These are phyloP conservation scores for Exserohilum rostratum DNA, from an alignment of 2,329 filamentous ascomycete genomes.

Conservation along the genomic window DNA sequence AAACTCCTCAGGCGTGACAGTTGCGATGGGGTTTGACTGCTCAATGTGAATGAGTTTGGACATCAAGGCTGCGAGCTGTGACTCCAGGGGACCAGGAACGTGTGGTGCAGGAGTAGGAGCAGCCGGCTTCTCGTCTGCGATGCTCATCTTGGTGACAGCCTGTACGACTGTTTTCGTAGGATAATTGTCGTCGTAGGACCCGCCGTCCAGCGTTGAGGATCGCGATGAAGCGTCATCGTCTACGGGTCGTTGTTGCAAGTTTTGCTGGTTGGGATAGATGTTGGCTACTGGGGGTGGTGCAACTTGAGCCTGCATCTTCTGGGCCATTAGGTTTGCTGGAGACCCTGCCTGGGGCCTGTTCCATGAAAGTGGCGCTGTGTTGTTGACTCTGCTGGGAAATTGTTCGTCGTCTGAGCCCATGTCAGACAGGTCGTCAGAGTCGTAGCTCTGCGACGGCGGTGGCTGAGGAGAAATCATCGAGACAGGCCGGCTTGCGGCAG, in stretches of 20 bases:
- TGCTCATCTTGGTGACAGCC: conserved; percentile 35
- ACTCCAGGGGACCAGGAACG: conserved; percentile 44
- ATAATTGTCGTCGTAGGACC: conserved; percentile 37
- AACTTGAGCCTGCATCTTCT: conserved; percentile 31
- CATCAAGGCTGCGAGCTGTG: conserved; percentile 46
- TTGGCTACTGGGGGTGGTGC: conserved; percentile 18
- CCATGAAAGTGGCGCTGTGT: conserved; percentile 31
- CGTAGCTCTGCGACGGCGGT: conserved; percentile 34
- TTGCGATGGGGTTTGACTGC: conserved; percentile 39
- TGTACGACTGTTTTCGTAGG: no score
- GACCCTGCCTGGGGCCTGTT: conserved; percentile 21
- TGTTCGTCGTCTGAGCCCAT: conserved; percentile 36
- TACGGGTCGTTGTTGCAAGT: conserved; percentile 14
- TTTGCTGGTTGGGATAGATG: conserved; percentile 18
- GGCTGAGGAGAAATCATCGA: conserved; percentile 28
- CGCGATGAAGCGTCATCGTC: conserved; percentile 44
- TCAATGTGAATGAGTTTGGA: conserved; percentile 47
- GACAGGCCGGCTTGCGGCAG: conserved; percentile 7
- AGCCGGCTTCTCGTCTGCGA: conserved; percentile 25
- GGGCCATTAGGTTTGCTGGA: conserved; percentile 29
- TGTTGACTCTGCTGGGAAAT: conserved; percentile 19
- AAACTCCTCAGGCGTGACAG: conserved; percentile 49
- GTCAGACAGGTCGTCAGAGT: conserved; percentile 42
- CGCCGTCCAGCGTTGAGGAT: conserved; percentile 41
- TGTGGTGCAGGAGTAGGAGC: conserved; percentile 30